phyloP scores from a whole-genome alignment of 371 early-diverging fungal species.

The Mucor irregularis region DNA sequence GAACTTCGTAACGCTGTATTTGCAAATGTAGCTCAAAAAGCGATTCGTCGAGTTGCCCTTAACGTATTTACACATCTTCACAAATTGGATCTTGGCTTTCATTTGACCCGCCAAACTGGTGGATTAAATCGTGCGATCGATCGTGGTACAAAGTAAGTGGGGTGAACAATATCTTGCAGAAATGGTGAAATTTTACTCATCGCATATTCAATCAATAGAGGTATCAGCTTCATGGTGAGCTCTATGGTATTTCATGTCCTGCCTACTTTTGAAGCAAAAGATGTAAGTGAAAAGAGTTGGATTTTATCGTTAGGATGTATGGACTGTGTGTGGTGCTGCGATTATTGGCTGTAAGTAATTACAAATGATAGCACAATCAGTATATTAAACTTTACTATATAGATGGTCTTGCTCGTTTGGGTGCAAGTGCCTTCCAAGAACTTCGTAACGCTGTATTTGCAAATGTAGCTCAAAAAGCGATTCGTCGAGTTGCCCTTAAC shows the following conservation, averaged over 20 bases:
- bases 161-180: too few species aligned
- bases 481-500: constrained; percentile 82
- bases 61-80: constrained; percentile 89
- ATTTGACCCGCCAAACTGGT: constrained; percentile 91
- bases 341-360: constrained; percentile 79
- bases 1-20: constrained; percentile 95
- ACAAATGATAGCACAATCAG: background rate
- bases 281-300: constrained; percentile 48
- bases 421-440: constrained; percentile 84
- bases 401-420: constrained; percentile 90
- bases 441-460: constrained; percentile 94
- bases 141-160: constrained; percentile 91
- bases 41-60: constrained; percentile 85
- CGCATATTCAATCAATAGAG: too few species aligned
- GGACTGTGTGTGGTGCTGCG: constrained; percentile 81
- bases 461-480: constrained; percentile 92
- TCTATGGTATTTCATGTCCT: constrained; percentile 93
- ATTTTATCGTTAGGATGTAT: too few species aligned
- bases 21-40: constrained; percentile 92
- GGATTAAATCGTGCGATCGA: constrained; percentile 95
- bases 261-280: constrained; percentile 79
- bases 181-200: too few species aligned
- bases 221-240: constrained; percentile 89
- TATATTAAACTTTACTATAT: background rate
- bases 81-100: constrained; percentile 84